phyloP scores from a whole-genome alignment of 768 basidiomycete genomes.

The Lenzites betulinus region DNA sequence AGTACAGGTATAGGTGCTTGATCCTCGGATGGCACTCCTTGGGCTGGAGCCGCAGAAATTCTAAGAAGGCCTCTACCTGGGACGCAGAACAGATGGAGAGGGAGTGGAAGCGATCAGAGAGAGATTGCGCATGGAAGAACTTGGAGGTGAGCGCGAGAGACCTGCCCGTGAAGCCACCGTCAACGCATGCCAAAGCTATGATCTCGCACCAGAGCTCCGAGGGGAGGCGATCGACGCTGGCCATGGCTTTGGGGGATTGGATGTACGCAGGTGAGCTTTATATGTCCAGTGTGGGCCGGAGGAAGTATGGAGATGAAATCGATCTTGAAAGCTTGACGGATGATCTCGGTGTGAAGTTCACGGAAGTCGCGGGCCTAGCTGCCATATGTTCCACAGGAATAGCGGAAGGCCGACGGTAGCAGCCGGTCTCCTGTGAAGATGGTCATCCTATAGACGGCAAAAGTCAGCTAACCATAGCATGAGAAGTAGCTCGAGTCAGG shows the following conservation, averaged over 20 bases:
- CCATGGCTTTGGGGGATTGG: neutral
- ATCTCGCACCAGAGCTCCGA: neutral
- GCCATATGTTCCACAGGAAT: too few species aligned
- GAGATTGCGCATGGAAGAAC: conserved; percentile 3
- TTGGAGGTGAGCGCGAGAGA: conserved; percentile 8
- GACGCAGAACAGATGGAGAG: neutral
- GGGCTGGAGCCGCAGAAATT: neutral
- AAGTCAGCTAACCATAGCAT: too few species aligned
- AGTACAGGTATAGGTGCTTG: conserved; percentile 4
- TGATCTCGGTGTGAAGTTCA: too few species aligned
- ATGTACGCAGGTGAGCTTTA: neutral
- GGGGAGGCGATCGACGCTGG: neutral
- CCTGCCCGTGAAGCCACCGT: conserved; percentile 8
- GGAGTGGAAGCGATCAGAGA: conserved; percentile 1
- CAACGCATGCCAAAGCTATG: neutral
- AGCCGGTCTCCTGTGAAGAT: too few species aligned
- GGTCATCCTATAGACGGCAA: too few species aligned
- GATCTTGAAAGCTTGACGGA: too few species aligned
- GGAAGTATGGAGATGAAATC: neutral
- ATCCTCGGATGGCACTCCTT: neutral
- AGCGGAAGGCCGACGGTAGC: too few species aligned
- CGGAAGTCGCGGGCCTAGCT: too few species aligned
- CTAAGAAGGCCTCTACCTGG: neutral
- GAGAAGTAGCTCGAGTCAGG: too few species aligned
- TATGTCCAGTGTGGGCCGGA: neutral